A percentile compares a stretch with the other conserved stretches of the same genome.
These are phyloP conservation scores for Monascus purpureus DNA, from an alignment of 495 filamentous ascomycete species.

Conservation along the genomic window DNA sequence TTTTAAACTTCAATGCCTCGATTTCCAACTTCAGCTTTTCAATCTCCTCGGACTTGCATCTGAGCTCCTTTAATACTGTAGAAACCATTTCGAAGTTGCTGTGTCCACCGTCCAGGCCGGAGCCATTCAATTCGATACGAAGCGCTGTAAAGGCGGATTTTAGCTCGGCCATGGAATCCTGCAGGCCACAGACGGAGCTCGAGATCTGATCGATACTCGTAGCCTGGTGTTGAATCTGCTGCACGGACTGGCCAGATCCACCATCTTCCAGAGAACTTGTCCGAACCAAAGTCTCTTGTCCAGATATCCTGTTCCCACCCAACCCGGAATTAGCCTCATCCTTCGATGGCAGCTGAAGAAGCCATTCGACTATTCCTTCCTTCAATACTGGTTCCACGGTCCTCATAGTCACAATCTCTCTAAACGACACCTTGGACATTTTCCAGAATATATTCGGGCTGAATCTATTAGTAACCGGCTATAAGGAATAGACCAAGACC, in stretches of 20 bases:
- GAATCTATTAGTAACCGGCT: slow-evolving; percentile 7
- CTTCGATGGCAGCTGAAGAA: slow-evolving; percentile 13
- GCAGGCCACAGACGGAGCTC: slow-evolving; percentile 28
- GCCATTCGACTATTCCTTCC: slow-evolving; percentile 19
- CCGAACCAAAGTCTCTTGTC: slow-evolving; percentile 17
- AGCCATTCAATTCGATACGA: slow-evolving; percentile 27
- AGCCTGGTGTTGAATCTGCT: slow-evolving; percentile 29
- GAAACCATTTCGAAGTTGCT: slow-evolving; percentile 28
- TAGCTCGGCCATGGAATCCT: slow-evolving; percentile 33
- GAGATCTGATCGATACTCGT: slow-evolving; percentile 31
- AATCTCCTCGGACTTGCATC: slow-evolving; percentile 30
- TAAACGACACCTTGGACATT: slow-evolving; percentile 28
- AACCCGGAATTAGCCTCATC: slow-evolving; percentile 4
- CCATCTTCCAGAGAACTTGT: slow-evolving; percentile 9
- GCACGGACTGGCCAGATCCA: slow-evolving; percentile 11
- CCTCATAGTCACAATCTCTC: slow-evolving; percentile 33
- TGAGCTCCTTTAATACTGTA: slow-evolving; percentile 31
- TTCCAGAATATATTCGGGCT: slow-evolving; percentile 34
- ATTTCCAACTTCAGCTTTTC: slow-evolving; percentile 32
- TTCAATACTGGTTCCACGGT: slow-evolving; percentile 27
- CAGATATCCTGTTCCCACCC: slow-evolving; percentile 8
- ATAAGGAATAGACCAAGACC: neutral
- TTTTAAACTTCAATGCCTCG: slow-evolving; percentile 29
- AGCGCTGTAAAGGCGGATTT: slow-evolving; percentile 30
- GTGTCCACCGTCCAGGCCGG: slow-evolving; percentile 7